phyloP scores from a whole-genome alignment of 2,329 filamentous ascomycete genomes.

The Pleurostoma richardsiae region DNA sequence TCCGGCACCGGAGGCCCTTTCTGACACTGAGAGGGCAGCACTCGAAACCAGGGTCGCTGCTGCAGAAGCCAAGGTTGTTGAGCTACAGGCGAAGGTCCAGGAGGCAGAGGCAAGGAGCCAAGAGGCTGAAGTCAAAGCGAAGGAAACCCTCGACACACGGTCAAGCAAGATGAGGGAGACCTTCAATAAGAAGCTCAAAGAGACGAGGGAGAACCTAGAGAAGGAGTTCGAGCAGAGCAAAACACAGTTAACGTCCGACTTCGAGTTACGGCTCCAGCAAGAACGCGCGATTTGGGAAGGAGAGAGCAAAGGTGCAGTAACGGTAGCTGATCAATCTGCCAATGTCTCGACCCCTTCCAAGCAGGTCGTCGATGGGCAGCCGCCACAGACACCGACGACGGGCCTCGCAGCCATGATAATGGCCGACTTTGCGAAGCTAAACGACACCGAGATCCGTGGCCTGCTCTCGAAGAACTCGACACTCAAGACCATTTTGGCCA shows the following conservation, averaged over 20 bases:
- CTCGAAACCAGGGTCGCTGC: conserved; percentile 58
- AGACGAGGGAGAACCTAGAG: conserved; percentile 50
- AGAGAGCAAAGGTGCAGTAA: conserved; percentile 33
- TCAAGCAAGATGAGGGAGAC: conserved; percentile 65
- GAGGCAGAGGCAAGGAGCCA: too few relatives aligned
- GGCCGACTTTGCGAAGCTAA: conserved; percentile 40
- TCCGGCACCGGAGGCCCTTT: conserved; percentile 23
- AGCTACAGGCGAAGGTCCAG: conserved; percentile 58
- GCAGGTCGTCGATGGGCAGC: conserved; percentile 19
- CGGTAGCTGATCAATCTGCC: not conserved
- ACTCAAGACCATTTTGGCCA: conserved; percentile 51
- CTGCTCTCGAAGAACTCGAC: conserved; percentile 52
- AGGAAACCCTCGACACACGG: conserved; percentile 56
- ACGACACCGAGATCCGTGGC: conserved; percentile 51
- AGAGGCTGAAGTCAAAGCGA: conserved; percentile 58
- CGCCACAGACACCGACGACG: conserved; percentile 27
- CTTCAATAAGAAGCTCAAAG: conserved; percentile 66
- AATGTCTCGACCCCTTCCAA: conserved; percentile 33
- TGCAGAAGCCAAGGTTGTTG: conserved; percentile 57
- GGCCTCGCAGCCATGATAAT: conserved; percentile 22
- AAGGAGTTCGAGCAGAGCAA: conserved; percentile 47
- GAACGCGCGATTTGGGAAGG: conserved; percentile 58
- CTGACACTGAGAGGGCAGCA: conserved; percentile 54
- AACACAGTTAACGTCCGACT: conserved; percentile 42
- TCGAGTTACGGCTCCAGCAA: conserved; percentile 50